Conservation (phyloP, 129 eudicot genomes). For the Flaveria ramosissima region DNA sequence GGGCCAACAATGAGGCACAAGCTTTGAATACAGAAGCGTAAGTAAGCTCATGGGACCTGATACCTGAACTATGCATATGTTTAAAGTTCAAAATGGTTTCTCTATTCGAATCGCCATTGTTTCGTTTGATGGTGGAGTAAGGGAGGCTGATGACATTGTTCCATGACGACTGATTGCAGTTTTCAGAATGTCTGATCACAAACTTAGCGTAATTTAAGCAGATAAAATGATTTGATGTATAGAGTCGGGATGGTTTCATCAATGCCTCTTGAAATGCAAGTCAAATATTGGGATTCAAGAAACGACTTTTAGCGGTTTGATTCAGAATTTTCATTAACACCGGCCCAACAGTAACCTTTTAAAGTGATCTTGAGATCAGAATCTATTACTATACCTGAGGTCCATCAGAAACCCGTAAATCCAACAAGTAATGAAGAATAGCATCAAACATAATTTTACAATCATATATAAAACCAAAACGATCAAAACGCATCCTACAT, state of each 20-base stretch:
- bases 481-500: too few species aligned
- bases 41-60: slow-evolving; percentile 41
- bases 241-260: slow-evolving; percentile 34
- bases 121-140: slow-evolving; percentile 26
- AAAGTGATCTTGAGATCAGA: too few species aligned
- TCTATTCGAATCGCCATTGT: slow-evolving; percentile 15
- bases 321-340: too few species aligned
- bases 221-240: slow-evolving; percentile 23
- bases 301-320: too few species aligned
- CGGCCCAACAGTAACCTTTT: too few species aligned
- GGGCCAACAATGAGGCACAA: slow-evolving; percentile 48
- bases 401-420: too few species aligned
- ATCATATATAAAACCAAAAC: too few species aligned
- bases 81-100: slow-evolving; percentile 43
- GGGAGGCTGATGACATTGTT: slow-evolving; percentile 39
- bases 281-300: slow-evolving; percentile 17
- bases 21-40: slow-evolving; percentile 64
- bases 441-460: too few species aligned
- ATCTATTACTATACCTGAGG: too few species aligned
- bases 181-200: slow-evolving; percentile 5
- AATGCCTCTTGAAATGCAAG: slow-evolving; percentile 20
- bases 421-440: too few species aligned
- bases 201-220: slow-evolving; percentile 24
- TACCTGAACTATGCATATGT: slow-evolving; percentile 37
- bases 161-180: slow-evolving; percentile 33